Conservation (phyloP, 2,329 filamentous ascomycete genomes). For the Fusarium annulatum region DNA sequence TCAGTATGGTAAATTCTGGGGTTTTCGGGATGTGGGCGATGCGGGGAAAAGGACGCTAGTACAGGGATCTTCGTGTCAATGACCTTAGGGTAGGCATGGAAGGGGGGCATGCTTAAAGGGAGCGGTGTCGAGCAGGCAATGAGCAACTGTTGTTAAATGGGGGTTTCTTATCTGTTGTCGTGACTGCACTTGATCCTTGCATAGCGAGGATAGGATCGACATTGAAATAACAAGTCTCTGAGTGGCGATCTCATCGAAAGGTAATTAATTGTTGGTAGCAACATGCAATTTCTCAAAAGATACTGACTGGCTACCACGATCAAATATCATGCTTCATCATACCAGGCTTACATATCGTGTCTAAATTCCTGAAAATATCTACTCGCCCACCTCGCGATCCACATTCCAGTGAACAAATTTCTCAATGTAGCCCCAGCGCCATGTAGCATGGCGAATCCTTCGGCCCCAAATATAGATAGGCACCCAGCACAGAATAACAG, state of each 20-base stretch:
- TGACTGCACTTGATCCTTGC: too few species aligned
- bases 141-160: too few species aligned
- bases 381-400: not conserved
- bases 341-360: not conserved
- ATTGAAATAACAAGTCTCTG: fast-evolving
- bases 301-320: too few species aligned
- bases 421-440: not conserved
- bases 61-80: not conserved
- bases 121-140: too few species aligned
- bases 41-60: not conserved
- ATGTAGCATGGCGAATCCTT: not conserved
- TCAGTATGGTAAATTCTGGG: not conserved
- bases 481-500: not conserved
- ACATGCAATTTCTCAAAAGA: too few species aligned
- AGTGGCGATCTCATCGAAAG: too few species aligned
- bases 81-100: not conserved
- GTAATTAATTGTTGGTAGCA: too few species aligned
- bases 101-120: too few species aligned
- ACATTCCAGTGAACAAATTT: not conserved
- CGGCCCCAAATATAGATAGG: not conserved
- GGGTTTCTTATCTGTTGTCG: too few species aligned
- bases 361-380: not conserved
- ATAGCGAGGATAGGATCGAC: not conserved
- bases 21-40: not conserved
- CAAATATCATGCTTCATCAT: fast-evolving